A percentile compares a stretch with the other conserved stretches of the same genome.
Evolutionary conservation across 106 monocot species (phyloP).

Genomic region (Phalaenopsis aphrodite): DNA sequence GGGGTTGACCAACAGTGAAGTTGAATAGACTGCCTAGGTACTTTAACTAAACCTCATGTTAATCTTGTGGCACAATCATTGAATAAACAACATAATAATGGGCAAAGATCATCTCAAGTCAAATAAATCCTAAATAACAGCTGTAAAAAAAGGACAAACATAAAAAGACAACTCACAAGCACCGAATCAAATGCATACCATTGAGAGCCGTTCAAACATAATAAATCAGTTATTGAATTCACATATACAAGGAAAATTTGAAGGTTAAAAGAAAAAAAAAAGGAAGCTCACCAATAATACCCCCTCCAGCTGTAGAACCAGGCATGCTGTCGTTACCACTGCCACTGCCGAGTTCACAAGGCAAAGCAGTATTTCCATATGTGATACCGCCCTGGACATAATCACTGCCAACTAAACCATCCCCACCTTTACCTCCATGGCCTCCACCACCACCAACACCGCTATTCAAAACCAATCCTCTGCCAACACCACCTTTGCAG

Average conservation of each 20-base stretch:
- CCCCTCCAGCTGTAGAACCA: constrained; percentile 87
- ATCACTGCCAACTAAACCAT: constrained; percentile 50
- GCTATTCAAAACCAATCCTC: constrained; percentile 47
- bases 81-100: not conserved
- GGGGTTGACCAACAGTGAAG: not conserved
- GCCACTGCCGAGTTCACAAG: constrained; percentile 97
- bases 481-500: constrained; percentile 83
- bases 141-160: not conserved
- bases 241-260: not conserved
- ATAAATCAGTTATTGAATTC: not conserved
- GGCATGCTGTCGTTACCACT: constrained; percentile 76
- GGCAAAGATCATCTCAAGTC: not conserved
- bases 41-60: not conserved
- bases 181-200: not conserved
- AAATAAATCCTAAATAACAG: not conserved
- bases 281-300: constrained; percentile 64
- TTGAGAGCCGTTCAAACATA: not conserved
- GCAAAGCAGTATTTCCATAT: constrained; percentile 74
- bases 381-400: constrained; percentile 60
- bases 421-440: constrained; percentile 92
- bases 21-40: not conserved
- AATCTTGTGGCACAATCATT: not conserved
- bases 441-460: constrained; percentile 93
- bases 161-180: not conserved
- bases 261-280: not conserved